Conservation (phyloP, 129 eudicot species). For the sunflower (Helianthus annuus) region HanXRQr2.0-SUNRISE NC_035445.2:31241241-31241740, state of each 20-base stretch:
- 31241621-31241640: not conserved
- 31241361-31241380: slow-evolving; percentile 4
- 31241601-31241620: not conserved
- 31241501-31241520: slow-evolving; percentile 85
- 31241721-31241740: not conserved
- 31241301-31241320: not conserved
- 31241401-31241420: not conserved
- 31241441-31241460: not conserved
- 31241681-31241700: not conserved
- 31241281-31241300: not conserved
- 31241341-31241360: no score
- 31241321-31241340: not conserved
- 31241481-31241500: slow-evolving; percentile 80
- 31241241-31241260: not conserved
- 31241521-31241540: slow-evolving; percentile 88
- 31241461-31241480: slow-evolving; percentile 58
- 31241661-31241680: not conserved
- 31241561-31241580: not conserved
- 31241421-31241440: not conserved
- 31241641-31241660: not conserved
- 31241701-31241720: not conserved
- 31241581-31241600: not conserved
- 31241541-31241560: slow-evolving; percentile 58
- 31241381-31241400: slow-evolving; percentile 7
- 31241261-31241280: not conserved